Conservation (phyloP, 495 filamentous ascomycete genomes). For the Parmelia sp. region DNA sequence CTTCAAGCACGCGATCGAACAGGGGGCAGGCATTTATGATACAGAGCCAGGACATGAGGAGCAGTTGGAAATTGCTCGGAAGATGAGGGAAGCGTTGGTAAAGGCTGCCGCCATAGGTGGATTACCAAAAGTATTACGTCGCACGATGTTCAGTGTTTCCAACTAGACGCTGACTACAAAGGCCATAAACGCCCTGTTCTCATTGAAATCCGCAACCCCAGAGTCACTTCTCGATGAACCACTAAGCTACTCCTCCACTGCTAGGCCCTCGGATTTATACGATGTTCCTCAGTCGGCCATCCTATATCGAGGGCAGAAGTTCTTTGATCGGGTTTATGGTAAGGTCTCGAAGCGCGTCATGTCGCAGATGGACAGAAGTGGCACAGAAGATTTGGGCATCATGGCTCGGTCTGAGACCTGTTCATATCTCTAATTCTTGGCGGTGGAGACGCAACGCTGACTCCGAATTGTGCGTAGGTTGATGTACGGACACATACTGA, state of each 20-base stretch:
- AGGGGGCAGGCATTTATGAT: constrained; percentile 20
- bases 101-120: constrained; percentile 47
- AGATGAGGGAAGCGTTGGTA: constrained; percentile 49
- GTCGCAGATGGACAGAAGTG: constrained; percentile 46
- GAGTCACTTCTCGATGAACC: constrained; percentile 42
- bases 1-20: constrained; percentile 39
- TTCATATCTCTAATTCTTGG: too few species aligned
- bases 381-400: constrained; percentile 49
- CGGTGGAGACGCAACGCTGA: too few species aligned
- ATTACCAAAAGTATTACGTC: constrained; percentile 42
- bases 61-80: constrained; percentile 39
- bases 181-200: constrained; percentile 48
- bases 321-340: constrained; percentile 50
- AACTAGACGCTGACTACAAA: constrained; percentile 23
- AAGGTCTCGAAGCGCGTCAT: constrained; percentile 47
- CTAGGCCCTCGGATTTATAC: constrained; percentile 34
- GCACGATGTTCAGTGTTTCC: not conserved
- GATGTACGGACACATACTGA: constrained; percentile 48
- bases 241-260: constrained; percentile 36
- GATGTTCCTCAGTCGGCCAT: constrained; percentile 35
- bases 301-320: constrained; percentile 41
- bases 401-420: too few species aligned
- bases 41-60: constrained; percentile 32
- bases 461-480: too few species aligned
- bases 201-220: constrained; percentile 44